These are phyloP conservation scores for Sonneratia alba DNA, from an alignment of 345 rosid genomes.

Conservation along the genomic window DNA sequence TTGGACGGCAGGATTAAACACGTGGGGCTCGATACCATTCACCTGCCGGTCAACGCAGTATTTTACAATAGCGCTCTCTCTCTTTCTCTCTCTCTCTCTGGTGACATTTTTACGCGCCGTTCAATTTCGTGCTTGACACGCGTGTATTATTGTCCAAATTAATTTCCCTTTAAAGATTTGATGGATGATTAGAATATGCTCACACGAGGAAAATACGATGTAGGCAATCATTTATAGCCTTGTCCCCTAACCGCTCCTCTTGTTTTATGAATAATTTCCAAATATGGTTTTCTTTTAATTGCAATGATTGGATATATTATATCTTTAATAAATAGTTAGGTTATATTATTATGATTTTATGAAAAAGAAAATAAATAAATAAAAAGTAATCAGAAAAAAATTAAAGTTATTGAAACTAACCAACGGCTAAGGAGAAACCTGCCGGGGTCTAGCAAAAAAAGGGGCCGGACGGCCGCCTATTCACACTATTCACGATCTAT, in stretches of 20 bases:
- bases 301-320: no score
- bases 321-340: no score
- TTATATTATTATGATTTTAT: not conserved
- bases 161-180: not conserved
- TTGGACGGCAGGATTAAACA: conserved; percentile 3
- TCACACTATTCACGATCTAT: not conserved
- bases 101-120: not conserved
- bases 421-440: not conserved
- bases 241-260: no score
- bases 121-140: not conserved
- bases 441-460: not conserved
- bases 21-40: not conserved
- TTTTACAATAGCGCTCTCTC: not conserved
- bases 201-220: no score
- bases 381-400: not conserved
- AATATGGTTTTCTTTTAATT: no score
- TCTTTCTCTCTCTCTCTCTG: not conserved
- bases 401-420: not conserved
- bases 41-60: not conserved
- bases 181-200: not conserved
- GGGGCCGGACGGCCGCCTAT: conserved; percentile 1
- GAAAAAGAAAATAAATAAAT: no score
- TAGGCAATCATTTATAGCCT: no score
- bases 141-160: not conserved
- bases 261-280: no score